Conservation (phyloP, 345 rosid species). For the Linum lewisii region DNA sequence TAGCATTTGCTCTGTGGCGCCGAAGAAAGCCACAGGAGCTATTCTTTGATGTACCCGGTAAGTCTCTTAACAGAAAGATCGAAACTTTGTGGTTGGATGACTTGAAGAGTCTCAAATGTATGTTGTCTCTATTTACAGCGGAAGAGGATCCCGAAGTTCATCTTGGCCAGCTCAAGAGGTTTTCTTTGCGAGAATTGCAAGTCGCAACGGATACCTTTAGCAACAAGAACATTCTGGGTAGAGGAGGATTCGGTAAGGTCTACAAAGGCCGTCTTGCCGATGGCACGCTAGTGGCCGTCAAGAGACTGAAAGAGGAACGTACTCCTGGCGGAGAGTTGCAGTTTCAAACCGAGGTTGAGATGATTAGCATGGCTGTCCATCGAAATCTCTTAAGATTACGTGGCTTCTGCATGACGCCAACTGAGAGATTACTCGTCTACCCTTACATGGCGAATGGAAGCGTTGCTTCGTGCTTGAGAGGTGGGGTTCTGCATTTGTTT, state of each 20-base stretch:
- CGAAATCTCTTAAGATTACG: slow-evolving; percentile 82
- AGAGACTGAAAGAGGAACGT: slow-evolving; percentile 92
- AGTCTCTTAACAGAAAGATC: slow-evolving; percentile 18
- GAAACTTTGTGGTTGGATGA: background rate
- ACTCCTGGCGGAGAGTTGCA: slow-evolving; percentile 97
- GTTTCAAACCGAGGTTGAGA: slow-evolving; percentile 97
- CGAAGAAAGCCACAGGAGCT: slow-evolving; percentile 82
- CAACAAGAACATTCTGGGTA: slow-evolving; percentile 84
- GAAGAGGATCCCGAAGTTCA: slow-evolving; percentile 99
- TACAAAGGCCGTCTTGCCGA: slow-evolving; percentile 90
- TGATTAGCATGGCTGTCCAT: slow-evolving; percentile 99
- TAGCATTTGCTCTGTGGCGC: slow-evolving; percentile 97
- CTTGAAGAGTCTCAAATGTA: background rate
- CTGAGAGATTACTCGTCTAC: slow-evolving; percentile 83
- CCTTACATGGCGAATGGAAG: slow-evolving; percentile 99
- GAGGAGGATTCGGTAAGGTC: slow-evolving; percentile 98
- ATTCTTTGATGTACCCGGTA: slow-evolving; percentile 96
- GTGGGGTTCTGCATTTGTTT: slow-evolving; percentile 21
- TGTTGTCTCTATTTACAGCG: slow-evolving; percentile 37
- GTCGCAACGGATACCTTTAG: slow-evolving; percentile 93
- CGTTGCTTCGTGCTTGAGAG: slow-evolving; percentile 94
- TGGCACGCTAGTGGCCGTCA: slow-evolving; percentile 89
- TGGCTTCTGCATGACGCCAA: slow-evolving; percentile 98
- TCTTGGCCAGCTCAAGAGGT: slow-evolving; percentile 92
- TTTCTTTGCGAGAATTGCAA: slow-evolving; percentile 86